Evolutionary conservation across 805 yeast genomes (phyloP), one percentile per base, ranked within the genome.

Genomic region (Yamadazyma scolyti): DNA sequence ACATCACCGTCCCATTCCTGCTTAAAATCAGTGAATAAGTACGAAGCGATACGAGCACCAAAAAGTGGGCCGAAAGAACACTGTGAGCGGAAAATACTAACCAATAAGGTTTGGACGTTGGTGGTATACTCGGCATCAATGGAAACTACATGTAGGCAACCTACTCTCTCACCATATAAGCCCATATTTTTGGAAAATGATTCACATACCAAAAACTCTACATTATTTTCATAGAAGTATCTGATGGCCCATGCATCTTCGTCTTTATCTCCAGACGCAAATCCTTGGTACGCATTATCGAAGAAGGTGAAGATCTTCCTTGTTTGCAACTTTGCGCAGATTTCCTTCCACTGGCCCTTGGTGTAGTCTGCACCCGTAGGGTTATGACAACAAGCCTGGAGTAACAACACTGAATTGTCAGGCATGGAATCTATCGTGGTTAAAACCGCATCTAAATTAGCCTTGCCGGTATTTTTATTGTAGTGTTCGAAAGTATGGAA

Each of bases 211-310:
- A 56, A 30, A 26, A 46, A 79, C 66, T 52, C 85, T 79, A 38
- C 16, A 9, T 48, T 46, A 33, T 44, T 45, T 8, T 42, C 46
- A 43, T 49, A 49, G 20, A 63, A 55, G 40, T 56, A 47, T 40
- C 68, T 45, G n/a, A 64, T 43, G 9, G 61, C 54, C 59, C 61
- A 63, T 1, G 68, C 66, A 40, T 65, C 71, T 39, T 72, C 69
- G 39, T 74, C 81, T 44, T 83, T 70, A 46, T 82, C 76, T 30
- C 97, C 71, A 19, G 56, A 44, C 18, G 65, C 50, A 38, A 63
- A 62, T 1, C 71, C 71, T 42, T 60, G 68, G 51, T 65, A 65
- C 2, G 71, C 70, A 27, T 52, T 56, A 48, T 65, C 71, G 30
- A 65, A 54, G 20, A 64, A 34, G 3, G 58, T 53, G 28, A 57